Conservation (phyloP, 2,329 filamentous ascomycete species). For the Colletotrichum euphorbiae region DNA sequence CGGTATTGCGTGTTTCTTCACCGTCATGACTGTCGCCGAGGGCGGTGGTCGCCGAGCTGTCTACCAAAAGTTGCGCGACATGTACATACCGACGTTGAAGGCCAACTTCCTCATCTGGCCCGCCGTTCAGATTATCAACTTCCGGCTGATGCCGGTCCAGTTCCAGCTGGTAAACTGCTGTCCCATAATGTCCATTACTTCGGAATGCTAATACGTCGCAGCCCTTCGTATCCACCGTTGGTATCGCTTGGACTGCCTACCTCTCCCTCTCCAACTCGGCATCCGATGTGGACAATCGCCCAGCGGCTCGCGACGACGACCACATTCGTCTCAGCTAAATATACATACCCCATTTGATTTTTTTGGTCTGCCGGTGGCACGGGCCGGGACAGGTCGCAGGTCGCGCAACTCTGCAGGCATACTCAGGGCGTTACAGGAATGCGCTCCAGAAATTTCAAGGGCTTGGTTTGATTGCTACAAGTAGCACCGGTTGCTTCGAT, state of each 20-base stretch:
- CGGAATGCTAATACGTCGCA: constrained; percentile 49
- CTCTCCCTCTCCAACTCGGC: constrained; percentile 87
- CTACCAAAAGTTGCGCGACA: constrained; percentile 86
- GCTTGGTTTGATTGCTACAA: neutral
- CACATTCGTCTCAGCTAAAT: constrained; percentile 50
- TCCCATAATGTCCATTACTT: neutral
- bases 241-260: constrained; percentile 98
- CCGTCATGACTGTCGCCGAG: constrained; percentile 95
- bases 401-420: constrained; percentile 6
- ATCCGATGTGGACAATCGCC: constrained; percentile 65
- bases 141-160: constrained; percentile 92
- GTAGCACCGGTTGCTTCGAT: constrained; percentile 10
- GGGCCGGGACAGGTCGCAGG: constrained; percentile 7
- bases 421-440: constrained; percentile 7
- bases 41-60: constrained; percentile 87
- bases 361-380: constrained; percentile 15
- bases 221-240: constrained; percentile 95
- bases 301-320: constrained; percentile 45
- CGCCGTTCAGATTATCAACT: constrained; percentile 95
- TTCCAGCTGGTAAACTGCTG: constrained; percentile 90
- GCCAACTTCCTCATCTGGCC: constrained; percentile 98
- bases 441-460: neutral
- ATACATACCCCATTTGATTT: neutral
- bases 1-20: constrained; percentile 90
- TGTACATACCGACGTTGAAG: constrained; percentile 94